Conservation (phyloP, 306 rosid genomes). For the Albizia julibrissin region DNA sequence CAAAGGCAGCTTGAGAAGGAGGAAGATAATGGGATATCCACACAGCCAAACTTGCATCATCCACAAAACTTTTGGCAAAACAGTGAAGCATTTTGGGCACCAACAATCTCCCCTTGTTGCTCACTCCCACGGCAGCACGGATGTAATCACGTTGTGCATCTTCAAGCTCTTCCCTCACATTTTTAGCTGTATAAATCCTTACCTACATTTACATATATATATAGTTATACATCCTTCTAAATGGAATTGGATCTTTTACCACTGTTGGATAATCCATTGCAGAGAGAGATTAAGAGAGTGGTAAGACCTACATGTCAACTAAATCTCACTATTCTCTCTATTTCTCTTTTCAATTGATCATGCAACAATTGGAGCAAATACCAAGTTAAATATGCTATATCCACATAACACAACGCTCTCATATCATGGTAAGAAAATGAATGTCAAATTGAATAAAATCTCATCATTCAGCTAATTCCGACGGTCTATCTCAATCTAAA, state of each 20-base stretch:
- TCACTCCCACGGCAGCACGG: slow-evolving; percentile 69
- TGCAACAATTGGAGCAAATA: not conserved
- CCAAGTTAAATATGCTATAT: not conserved
- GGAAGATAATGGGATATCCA: slow-evolving; percentile 81
- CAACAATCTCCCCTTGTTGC: slow-evolving; percentile 67
- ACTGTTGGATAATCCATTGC: not conserved
- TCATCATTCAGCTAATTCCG: not conserved
- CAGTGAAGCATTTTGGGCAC: slow-evolving; percentile 76
- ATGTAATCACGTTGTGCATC: slow-evolving; percentile 70
- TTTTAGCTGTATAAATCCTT: slow-evolving; percentile 57
- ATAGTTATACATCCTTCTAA: not conserved
- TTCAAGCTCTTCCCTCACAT: slow-evolving; percentile 61
- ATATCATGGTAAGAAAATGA: not conserved
- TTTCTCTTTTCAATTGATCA: not conserved
- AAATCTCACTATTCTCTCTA: not conserved
- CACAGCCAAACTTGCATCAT: slow-evolving; percentile 63
- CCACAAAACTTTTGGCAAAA: slow-evolving; percentile 63
- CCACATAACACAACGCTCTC: not conserved
- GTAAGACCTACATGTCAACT: not conserved
- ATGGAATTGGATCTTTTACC: not conserved
- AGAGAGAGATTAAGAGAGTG: not conserved
- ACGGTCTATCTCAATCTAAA: not conserved
- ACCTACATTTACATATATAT: slow-evolving; percentile 41
- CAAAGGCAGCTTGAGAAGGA: slow-evolving; percentile 63
- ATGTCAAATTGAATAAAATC: not conserved